Percentiles rank a stretch among this genome's conserved stretches.
phyloP scores from a whole-genome alignment of 2,329 filamentous ascomycete species.

The Colletotrichum filicis region DNA sequence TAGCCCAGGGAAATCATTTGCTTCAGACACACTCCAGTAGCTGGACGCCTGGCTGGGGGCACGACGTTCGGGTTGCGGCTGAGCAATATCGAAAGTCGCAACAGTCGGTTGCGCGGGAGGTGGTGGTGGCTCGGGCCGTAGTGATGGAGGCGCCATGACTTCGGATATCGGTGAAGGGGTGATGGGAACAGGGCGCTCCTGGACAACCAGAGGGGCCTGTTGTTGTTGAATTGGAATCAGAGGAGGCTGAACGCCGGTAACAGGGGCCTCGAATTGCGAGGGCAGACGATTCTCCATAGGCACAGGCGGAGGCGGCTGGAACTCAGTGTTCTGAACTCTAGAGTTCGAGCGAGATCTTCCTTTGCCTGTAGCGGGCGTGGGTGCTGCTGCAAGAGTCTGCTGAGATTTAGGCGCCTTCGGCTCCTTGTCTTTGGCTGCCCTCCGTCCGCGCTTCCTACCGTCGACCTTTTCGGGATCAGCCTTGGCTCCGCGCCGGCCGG shows the following conservation, averaged over 20 bases:
- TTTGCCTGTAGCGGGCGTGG: conserved; percentile 52
- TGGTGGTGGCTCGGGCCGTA: conserved; percentile 65
- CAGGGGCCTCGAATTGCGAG: conserved; percentile 56
- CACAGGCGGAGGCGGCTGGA: conserved; percentile 47
- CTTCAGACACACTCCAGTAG: conserved; percentile 89
- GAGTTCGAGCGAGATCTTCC: conserved; percentile 67
- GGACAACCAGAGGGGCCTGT: conserved; percentile 30
- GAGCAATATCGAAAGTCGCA: conserved; percentile 61
- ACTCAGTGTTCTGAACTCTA: conserved; percentile 57
- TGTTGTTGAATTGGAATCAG: conserved; percentile 46
- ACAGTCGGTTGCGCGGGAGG: conserved; percentile 58
- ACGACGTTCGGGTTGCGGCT: conserved; percentile 61
- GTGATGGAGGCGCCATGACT: conserved; percentile 66
- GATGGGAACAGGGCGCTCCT: conserved; percentile 50
- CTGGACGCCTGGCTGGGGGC: conserved; percentile 73
- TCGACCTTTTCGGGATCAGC: conserved; percentile 55
- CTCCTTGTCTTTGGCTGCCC: conserved; percentile 53
- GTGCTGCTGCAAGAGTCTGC: conserved; percentile 56
- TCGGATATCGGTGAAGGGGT: conserved; percentile 57
- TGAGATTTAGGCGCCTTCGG: conserved; percentile 51
- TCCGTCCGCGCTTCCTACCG: conserved; percentile 52
- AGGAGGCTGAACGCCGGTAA: conserved; percentile 55
- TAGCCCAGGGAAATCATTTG: conserved; percentile 79
- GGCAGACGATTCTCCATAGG: conserved; percentile 54
- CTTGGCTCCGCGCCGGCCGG: conserved; percentile 62